Base-by-base conservation (phyloP, 1,284 basidiomycete species). In the Boletus hoseneyae region DNA sequence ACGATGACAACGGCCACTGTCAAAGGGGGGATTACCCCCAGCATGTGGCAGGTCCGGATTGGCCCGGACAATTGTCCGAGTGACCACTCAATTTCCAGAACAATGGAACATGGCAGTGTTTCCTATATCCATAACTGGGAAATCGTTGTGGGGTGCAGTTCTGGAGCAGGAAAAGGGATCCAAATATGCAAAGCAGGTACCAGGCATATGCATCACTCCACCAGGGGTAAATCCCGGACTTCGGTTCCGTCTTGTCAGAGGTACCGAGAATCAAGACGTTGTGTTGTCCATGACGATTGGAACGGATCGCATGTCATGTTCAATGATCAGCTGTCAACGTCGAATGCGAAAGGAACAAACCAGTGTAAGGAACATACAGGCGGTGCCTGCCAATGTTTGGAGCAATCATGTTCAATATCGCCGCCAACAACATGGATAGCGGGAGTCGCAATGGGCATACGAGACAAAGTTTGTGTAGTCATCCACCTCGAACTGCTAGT, bases 221-320 rank as follows among this genome's bases (percentile, higher is more conserved):
- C 47, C 21, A 48, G 37, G 11, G 19, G 23, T 7, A 25, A 32
- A 45, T 38, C 34, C 29, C 38, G n/a, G 23, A 16, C 18, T 32
- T 45, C 49, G 54, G 55, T 11, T 21, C 54, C 48, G 49, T 13
- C 25, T 34, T 42, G 36, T 36, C 30, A 23, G n/a, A 35, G 15
- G 35, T 5, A 47, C 44, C 15, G 25, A 47, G 37, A n/a, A 27
- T 27, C n/a, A 23, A 30, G 34, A 53, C 57, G 53, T 38, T 33
- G 11, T 19, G 16, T 53, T 46, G 27, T 27, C 30, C 11, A 18
- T 35, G 23, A 15, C 35, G 16, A 21, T 40, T 32, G 11, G 18
- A 42, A 32, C n/a, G 30, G 36, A 27, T 21, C 18, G 12, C 18
- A 36, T 39, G 15, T 21, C 48, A 18, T 44, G 33, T 53, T 25